Percentiles rank a stretch among this genome's conserved stretches.
Evolutionary conservation across 148 eudicot species (phyloP).

Genomic region (Oxyria digyna): DNA sequence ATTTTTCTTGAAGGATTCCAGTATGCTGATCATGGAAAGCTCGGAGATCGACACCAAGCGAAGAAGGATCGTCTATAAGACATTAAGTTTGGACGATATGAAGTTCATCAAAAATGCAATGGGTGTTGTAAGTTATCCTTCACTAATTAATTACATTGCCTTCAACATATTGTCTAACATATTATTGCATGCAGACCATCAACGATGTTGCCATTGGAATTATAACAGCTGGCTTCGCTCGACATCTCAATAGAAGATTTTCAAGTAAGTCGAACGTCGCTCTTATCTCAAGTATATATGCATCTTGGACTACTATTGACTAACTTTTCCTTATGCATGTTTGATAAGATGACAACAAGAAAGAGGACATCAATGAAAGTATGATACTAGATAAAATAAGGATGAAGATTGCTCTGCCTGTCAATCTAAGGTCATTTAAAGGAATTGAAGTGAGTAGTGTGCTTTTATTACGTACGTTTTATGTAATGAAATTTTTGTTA

Average conservation of each 20-base stretch:
- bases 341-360: background rate
- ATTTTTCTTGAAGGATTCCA: background rate
- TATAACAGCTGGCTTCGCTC: background rate
- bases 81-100: conserved; percentile 4
- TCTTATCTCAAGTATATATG: no score
- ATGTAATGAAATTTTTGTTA: no score
- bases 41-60: background rate
- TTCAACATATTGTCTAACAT: background rate
- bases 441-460: background rate
- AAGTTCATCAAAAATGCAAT: conserved; percentile 2
- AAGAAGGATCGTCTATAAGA: background rate
- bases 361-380: background rate
- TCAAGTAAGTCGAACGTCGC: conserved; percentile 1
- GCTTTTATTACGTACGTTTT: no score
- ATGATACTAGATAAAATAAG: background rate
- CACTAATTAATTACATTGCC: no score
- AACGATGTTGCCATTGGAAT: conserved; percentile 9
- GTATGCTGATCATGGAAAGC: background rate
- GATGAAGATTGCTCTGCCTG: background rate
- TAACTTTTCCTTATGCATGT: no score
- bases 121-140: background rate
- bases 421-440: background rate
- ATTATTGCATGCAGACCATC: background rate
- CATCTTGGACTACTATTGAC: no score
- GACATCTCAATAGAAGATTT: background rate